These are phyloP conservation scores for Viola pubescens DNA, from an alignment of 441 rosid genomes.

Conservation along the genomic window DNA sequence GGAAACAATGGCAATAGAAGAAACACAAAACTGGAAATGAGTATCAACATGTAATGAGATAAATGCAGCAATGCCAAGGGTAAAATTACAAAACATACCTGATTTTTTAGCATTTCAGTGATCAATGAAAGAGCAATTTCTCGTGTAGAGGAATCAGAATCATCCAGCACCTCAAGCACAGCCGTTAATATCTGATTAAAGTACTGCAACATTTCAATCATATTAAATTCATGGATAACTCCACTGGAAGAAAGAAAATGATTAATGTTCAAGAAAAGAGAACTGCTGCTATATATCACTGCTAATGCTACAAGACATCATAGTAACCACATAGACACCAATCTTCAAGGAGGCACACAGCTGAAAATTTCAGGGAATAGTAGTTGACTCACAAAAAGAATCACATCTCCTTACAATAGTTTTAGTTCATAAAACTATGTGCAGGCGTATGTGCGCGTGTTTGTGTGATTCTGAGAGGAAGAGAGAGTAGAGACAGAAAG, in stretches of 20 bases:
- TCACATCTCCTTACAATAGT: background rate
- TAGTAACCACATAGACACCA: too few relatives aligned
- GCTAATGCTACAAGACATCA: too few relatives aligned
- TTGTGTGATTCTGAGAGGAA: background rate
- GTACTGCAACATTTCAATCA: slow-evolving; percentile 42
- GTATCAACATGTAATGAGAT: slow-evolving; percentile 2
- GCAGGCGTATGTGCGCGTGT: background rate
- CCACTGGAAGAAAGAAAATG: too few relatives aligned
- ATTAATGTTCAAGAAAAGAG: too few relatives aligned
- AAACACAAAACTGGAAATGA: background rate
- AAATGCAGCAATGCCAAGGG: background rate
- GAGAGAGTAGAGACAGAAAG: background rate
- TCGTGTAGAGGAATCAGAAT: slow-evolving; percentile 57
- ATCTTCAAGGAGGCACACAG: too few relatives aligned
- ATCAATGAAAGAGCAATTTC: slow-evolving; percentile 75
- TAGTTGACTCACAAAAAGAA: background rate
- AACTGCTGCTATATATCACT: too few relatives aligned
- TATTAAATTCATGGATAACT: too few relatives aligned
- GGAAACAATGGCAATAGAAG: slow-evolving; percentile 20
- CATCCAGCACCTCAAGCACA: slow-evolving; percentile 91
- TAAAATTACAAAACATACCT: slow-evolving; percentile 34
- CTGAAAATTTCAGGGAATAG: background rate
- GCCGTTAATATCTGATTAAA: slow-evolving; percentile 95
- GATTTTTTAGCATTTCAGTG: slow-evolving; percentile 77
- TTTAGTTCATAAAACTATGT: too few relatives aligned